phyloP scores from a whole-genome alignment of 768 basidiomycete genomes.

The Wakefieldia striispora region DNA sequence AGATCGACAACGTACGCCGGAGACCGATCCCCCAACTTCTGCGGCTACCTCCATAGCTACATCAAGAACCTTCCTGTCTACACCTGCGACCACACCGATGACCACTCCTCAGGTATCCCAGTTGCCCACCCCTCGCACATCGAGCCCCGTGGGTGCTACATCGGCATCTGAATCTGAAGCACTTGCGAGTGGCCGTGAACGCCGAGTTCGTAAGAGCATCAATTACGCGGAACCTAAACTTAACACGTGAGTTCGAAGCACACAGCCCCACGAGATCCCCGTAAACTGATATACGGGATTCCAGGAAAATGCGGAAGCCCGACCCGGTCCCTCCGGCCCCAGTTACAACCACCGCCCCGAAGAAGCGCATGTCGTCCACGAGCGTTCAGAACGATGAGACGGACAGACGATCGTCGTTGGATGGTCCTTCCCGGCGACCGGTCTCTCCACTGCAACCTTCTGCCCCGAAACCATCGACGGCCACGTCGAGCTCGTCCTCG shows the following conservation, averaged over 20 bases:
- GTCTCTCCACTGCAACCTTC: constrained; percentile 30
- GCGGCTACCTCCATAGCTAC: constrained; percentile 34
- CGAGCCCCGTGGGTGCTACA: constrained; percentile 41
- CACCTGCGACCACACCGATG: constrained; percentile 43
- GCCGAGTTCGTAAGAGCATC: constrained; percentile 70
- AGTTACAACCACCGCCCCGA: constrained; percentile 29
- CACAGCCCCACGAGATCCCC: not conserved
- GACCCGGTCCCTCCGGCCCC: constrained; percentile 47
- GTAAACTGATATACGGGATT: constrained; percentile 9
- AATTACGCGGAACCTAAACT: constrained; percentile 88
- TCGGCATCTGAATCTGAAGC: constrained; percentile 34
- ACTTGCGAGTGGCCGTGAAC: constrained; percentile 39
- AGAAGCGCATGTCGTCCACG: constrained; percentile 45
- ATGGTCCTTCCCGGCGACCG: constrained; percentile 33
- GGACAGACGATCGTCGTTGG: constrained; percentile 40
- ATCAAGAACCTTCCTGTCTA: constrained; percentile 41
- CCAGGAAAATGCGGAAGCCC: constrained; percentile 88
- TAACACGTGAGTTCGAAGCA: constrained; percentile 62
- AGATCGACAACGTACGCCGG: constrained; percentile 37
- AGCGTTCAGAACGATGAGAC: constrained; percentile 35
- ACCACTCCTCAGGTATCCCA: constrained; percentile 34
- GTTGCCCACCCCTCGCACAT: constrained; percentile 50
- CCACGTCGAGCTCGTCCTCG: constrained; percentile 33
- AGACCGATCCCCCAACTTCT: constrained; percentile 37
- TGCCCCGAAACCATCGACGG: constrained; percentile 37